Evolutionary conservation across 2,329 filamentous ascomycete genomes (phyloP), one percentile per base, ranked within the genome.

Genomic region (Aaosphaeria pasadenensis): DNA sequence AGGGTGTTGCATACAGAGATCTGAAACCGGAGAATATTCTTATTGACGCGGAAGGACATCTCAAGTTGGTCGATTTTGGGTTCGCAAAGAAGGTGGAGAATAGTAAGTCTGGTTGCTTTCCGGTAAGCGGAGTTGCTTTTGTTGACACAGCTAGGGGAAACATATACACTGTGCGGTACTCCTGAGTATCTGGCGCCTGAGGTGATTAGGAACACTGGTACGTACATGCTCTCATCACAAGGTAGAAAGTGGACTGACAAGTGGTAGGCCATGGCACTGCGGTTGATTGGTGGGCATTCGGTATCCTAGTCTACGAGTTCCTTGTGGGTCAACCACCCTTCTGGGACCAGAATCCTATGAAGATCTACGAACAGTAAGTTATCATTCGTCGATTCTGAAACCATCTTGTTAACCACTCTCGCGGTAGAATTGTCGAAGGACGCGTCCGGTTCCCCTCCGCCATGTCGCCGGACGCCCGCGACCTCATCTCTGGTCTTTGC

Each of bases 241-340:
- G 43, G 45, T 33, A 43, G 41, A 40, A 33, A 42, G 30, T 38
- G 50, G 33, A 40, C 59, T 68, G 41, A 66, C 54, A 43, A 36
- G 11, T 33, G 35, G 6, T 70, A 67, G 80, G 83, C 24, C 83
- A 86, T 59, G 82, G 83, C 45, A 78, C 80, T 42, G 87, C 88
- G 11, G 88, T 92, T 33, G 88, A 92, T 74, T 92, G 88, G 88
- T 92, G 89, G 89, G 88, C 89, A 0, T 77, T 94, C 57, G 89
- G 89, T 29, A 91, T 92, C 56, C 71, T 94, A 48, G 85, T 92
- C 50, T 92, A 90, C 69, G 89, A 94, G 65, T 92, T 92, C 64
- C 74, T 92, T 43, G 90, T 89, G 7, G 89, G 89, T 30, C 91
- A 91, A 63, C 89, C 89, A 11, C 89, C 89, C 0, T 94, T 92